These are phyloP conservation scores for Calonectria naviculata DNA, from an alignment of 2,329 filamentous ascomycete genomes.

Conservation along the genomic window DNA sequence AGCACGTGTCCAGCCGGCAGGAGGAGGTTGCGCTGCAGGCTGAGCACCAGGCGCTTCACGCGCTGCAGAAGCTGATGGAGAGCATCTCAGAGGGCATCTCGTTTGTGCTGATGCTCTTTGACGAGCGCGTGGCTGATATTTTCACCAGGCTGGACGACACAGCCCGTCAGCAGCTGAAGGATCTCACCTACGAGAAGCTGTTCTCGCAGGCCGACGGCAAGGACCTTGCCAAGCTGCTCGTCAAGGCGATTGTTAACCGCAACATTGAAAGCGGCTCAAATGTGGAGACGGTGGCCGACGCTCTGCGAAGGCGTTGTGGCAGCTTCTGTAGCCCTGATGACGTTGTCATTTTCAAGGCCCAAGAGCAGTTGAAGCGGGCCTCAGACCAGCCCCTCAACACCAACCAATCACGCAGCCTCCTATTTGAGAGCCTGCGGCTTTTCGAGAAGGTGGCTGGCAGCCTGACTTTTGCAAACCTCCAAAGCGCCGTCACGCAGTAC, in stretches of 20 bases:
- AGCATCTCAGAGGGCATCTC: conserved; percentile 97
- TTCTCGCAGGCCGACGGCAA: conserved; percentile 85
- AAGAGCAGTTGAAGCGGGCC: conserved; percentile 92
- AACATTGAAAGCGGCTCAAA: conserved; percentile 98
- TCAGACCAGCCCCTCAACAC: conserved; percentile 81
- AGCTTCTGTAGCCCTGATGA: conserved; percentile 98
- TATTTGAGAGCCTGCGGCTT: conserved; percentile 89
- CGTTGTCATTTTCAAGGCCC: conserved; percentile 97
- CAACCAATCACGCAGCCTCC: conserved; percentile 79
- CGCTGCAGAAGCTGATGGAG: conserved; percentile 84
- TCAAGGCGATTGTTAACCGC: conserved; percentile 97
- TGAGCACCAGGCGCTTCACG: conserved; percentile 92
- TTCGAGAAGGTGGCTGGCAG: conserved; percentile 91
- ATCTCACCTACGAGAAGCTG: conserved; percentile 87
- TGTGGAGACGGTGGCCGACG: conserved; percentile 96
- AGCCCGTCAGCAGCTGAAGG: conserved; percentile 75
- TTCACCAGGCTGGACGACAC: conserved; percentile 78
- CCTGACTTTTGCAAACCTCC: conserved; percentile 83
- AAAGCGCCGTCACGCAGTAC: conserved; percentile 83
- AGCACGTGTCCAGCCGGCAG: conserved; percentile 81
- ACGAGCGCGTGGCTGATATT: conserved; percentile 92
- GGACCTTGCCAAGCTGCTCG: conserved; percentile 91
- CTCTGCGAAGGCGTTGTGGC: conserved; percentile 89
- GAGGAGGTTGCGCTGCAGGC: conserved; percentile 94
- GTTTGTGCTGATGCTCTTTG: conserved; percentile 93